These are phyloP conservation scores for Reutealis trisperma DNA, from an alignment of 345 rosid species.

Conservation along the genomic window DNA sequence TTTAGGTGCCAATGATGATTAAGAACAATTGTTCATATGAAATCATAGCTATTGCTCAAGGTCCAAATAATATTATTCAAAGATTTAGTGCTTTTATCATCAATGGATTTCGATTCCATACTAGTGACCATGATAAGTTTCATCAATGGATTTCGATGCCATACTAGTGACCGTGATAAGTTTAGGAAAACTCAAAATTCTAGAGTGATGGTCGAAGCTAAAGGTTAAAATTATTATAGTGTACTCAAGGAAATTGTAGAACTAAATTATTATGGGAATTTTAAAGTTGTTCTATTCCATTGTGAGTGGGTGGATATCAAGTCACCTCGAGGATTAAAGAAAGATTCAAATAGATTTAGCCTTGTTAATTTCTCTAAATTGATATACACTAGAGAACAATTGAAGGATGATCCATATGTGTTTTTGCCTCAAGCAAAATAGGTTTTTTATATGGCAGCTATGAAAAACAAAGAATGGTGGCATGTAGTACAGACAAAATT, in stretches of 20 bases:
- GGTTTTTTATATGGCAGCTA: no score
- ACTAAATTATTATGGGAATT: not conserved
- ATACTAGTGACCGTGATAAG: no score
- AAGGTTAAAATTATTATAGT: not conserved
- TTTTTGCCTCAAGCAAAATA: not conserved
- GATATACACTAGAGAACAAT: not conserved
- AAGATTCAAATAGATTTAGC: not conserved
- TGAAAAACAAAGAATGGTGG: no score
- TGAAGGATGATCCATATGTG: not conserved
- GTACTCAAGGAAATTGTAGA: not conserved
- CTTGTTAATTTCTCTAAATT: not conserved
- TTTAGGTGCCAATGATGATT: no score
- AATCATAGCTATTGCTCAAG: no score
- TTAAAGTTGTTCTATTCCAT: not conserved
- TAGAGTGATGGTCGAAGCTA: not conserved
- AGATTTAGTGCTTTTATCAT: no score
- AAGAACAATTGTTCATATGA: no score
- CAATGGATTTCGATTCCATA: no score
- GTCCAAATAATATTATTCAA: no score
- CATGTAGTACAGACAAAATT: not conserved
- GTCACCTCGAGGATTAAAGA: not conserved
- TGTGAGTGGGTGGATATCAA: slow-evolving; percentile 9
- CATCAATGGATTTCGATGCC: no score
- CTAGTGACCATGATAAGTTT: not conserved
- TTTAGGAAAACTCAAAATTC: not conserved